Evolutionary conservation across 2,329 filamentous ascomycete genomes (phyloP).

Genomic region (Zopfia rhizophila): DNA sequence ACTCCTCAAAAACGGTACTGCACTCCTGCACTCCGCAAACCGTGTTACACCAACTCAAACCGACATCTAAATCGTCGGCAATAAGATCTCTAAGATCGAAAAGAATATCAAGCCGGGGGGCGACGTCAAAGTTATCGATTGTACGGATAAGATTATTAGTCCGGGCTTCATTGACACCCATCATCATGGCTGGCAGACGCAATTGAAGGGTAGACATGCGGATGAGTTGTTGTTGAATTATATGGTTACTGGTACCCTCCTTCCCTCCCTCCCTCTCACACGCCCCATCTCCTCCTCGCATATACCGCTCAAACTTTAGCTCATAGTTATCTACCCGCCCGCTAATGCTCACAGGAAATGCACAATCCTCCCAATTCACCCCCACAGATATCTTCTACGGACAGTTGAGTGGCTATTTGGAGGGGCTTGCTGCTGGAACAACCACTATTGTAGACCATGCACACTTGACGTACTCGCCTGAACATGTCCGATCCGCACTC

Average conservation of each 20-base stretch:
- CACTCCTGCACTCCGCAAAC: slow-evolving; percentile 49
- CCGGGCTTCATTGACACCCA: slow-evolving; percentile 69
- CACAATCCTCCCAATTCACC: slow-evolving; percentile 42
- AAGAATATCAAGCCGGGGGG: slow-evolving; percentile 32
- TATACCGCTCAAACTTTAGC: slow-evolving; percentile 40
- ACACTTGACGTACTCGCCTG: slow-evolving; percentile 56
- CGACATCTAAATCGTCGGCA: slow-evolving; percentile 47
- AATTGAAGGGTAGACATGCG: slow-evolving; percentile 63
- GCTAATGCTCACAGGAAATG: slow-evolving; percentile 46
- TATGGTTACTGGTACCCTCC: slow-evolving; percentile 46
- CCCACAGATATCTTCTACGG: slow-evolving; percentile 40
- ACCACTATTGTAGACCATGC: slow-evolving; percentile 66
- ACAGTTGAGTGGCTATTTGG: slow-evolving; percentile 56
- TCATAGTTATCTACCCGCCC: slow-evolving; percentile 12
- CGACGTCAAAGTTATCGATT: slow-evolving; percentile 59
- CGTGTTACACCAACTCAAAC: slow-evolving; percentile 43
- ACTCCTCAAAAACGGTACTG: slow-evolving; percentile 49
- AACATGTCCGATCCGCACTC: slow-evolving; percentile 43
- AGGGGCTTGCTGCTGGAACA: slow-evolving; percentile 64
- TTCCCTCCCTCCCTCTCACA: slow-evolving; percentile 5
- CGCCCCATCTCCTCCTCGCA: slow-evolving; percentile 59
- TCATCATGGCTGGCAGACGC: slow-evolving; percentile 63
- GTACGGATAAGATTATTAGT: slow-evolving; percentile 62
- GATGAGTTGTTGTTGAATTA: slow-evolving; percentile 62
- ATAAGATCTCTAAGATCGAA: slow-evolving; percentile 47